Conservation (phyloP, 2,329 filamentous ascomycete species). For the Beauveria bassiana region DNA sequence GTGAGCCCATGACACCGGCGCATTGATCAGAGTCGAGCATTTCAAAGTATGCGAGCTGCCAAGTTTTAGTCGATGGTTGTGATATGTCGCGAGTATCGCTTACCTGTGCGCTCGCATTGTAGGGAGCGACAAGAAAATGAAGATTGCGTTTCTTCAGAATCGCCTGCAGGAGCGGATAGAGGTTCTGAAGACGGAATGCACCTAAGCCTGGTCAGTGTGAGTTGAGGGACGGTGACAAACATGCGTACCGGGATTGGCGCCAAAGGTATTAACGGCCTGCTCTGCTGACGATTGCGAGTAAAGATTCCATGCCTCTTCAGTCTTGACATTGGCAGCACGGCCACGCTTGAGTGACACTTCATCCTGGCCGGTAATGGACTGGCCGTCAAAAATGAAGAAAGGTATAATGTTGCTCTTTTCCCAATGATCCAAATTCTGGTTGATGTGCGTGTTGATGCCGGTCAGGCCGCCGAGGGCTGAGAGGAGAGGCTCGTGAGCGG, state of each 20-base stretch:
- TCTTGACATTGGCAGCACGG: conserved; percentile 59
- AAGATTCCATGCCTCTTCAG: conserved; percentile 74
- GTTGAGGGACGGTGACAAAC: conserved; percentile 15
- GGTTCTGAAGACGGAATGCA: conserved; percentile 60
- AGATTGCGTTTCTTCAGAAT: conserved; percentile 62
- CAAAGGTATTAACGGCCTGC: conserved; percentile 79
- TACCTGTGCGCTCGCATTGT: conserved; percentile 82
- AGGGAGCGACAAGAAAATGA: conserved; percentile 76
- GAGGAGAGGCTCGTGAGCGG: conserved; percentile 77
- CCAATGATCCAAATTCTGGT: conserved; percentile 68
- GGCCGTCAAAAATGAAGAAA: conserved; percentile 86
- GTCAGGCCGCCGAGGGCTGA: conserved; percentile 85
- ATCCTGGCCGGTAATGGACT: conserved; percentile 70
- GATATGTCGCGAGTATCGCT: conserved; percentile 23
- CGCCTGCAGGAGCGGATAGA: conserved; percentile 70
- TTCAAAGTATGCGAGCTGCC: conserved; percentile 70
- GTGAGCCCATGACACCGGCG: conserved; percentile 73
- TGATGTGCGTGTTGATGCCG: conserved; percentile 66
- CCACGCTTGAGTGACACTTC: conserved; percentile 58
- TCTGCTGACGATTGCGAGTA: conserved; percentile 77
- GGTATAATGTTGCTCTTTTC: conserved; percentile 63
- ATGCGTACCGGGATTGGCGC: conserved; percentile 59
- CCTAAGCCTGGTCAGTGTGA: conserved; percentile 37
- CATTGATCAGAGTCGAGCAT: conserved; percentile 58
- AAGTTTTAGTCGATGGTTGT: conserved; percentile 13